Base-by-base conservation (phyloP, 164 flowering plant species). In the Berberis thunbergii region DNA sequence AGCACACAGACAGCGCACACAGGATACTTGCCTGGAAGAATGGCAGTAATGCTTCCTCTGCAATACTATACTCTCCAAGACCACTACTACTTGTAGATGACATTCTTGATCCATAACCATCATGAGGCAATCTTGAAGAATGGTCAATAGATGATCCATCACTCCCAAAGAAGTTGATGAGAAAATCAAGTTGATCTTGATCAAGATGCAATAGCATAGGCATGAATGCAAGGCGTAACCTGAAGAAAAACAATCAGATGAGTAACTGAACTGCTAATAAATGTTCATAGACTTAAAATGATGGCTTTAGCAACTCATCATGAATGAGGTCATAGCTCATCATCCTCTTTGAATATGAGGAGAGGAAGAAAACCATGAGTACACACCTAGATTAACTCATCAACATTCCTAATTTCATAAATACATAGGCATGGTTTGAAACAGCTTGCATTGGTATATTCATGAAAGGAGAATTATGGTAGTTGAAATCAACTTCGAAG, bases 121-220 rank as follows among this genome's bases (percentile, higher is more conserved):
- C 86, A 57, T 64, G 75, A 58, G 71, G 52, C 73, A 59, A 12
- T 74, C 52, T 71, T 10, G 68, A 65, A 63, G 82, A 77, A 54
- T 70, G 78, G 41, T 79, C 85, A 61, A 41, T 65, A 48, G 79
- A 48, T 44, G 77, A 61, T 48, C 54, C 66, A 60, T 74, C 75
- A 2, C 70, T 76, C 48, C 85, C 85, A 78, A 91, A 94, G 74
- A 86, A 95, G 60, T 68, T 68, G 49, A 86, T 72, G 60, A 95
- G 88, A 77, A 95, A 95, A 81, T 95, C 97, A 69, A 95, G 90
- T 60, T 95, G 99, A 64, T 75, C 73, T 72, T 95, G 99, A 79
- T 95, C 96, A 74, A 95, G 97, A 79, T 91, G 96, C 79, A 95
- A 70, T 43, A 77, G 75, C 62, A 91, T 61, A 41, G 99, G 99